Percentiles rank a stretch among this genome's conserved stretches.
Conservation (phyloP, 2,329 filamentous ascomycete genomes). For the Fusarium papillatum region DNA sequence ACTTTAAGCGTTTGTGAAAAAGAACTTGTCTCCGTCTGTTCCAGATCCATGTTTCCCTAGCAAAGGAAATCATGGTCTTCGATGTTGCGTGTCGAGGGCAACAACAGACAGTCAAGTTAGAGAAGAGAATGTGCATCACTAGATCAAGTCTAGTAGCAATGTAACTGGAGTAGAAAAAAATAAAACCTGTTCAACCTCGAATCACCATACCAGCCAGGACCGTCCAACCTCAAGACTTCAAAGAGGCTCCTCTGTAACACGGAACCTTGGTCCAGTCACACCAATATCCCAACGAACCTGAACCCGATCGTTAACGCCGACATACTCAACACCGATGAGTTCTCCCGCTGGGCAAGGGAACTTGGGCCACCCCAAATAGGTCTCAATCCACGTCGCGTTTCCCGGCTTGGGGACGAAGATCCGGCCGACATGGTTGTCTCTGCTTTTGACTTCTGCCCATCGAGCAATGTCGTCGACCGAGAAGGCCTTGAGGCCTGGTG, state of each 20-base stretch:
- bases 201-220: neutral
- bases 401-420: slow-evolving; percentile 8
- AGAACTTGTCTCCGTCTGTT: too few species aligned
- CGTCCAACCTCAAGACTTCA: neutral
- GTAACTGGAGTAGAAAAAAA: too few species aligned
- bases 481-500: neutral
- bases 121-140: too few species aligned
- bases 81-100: too few species aligned
- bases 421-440: slow-evolving; percentile 10
- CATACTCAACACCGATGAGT: slow-evolving; percentile 13
- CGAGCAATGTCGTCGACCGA: neutral
- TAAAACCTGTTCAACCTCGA: neutral
- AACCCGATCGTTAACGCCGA: slow-evolving; percentile 7
- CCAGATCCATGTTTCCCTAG: too few species aligned
- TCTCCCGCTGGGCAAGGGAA: slow-evolving; percentile 20
- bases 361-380: slow-evolving; percentile 10
- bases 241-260: neutral
- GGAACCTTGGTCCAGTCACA: slow-evolving; percentile 17
- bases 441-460: slow-evolving; percentile 5
- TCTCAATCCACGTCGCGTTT: neutral
- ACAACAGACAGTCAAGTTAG: too few species aligned
- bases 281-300: slow-evolving; percentile 25
- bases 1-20: too few species aligned
- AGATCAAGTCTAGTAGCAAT: too few species aligned
- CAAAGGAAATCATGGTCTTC: too few species aligned